phyloP scores from a whole-genome alignment of 2,329 filamentous ascomycete species.

The Nemania sp. region DNA sequence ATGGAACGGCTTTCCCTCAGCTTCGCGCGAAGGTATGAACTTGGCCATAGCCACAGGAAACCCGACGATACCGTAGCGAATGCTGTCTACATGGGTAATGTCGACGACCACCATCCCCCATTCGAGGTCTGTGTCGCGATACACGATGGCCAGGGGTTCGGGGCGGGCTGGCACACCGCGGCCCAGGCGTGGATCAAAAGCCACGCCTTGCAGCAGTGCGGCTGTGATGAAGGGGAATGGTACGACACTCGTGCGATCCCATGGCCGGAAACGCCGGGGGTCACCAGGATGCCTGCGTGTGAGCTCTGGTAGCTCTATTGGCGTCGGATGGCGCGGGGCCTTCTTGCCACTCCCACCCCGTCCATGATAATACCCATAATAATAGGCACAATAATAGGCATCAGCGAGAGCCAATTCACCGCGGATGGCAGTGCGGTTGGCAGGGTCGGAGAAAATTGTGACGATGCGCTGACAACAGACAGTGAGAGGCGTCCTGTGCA shows the following conservation, averaged over 20 bases:
- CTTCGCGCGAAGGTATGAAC: conserved; percentile 16
- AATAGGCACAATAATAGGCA: too few relatives aligned
- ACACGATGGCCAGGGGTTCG: conserved; percentile 29
- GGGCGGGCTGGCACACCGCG: conserved; percentile 10
- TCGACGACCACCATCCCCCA: conserved; percentile 32
- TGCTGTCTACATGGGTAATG: conserved; percentile 23
- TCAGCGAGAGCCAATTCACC: conserved; percentile 26
- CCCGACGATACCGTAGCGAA: conserved; percentile 30
- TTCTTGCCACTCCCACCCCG: not conserved
- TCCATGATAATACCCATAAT: too few relatives aligned
- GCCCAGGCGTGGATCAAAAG: conserved; percentile 14
- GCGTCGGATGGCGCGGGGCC: too few relatives aligned
- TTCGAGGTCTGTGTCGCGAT: conserved; percentile 27
- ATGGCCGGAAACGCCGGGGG: conserved; percentile 9
- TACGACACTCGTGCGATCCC: conserved; percentile 24
- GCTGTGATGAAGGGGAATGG: conserved; percentile 28
- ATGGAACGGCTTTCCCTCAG: not conserved
- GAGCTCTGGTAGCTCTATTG: conserved; percentile 6
- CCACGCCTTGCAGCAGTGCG: conserved; percentile 26
- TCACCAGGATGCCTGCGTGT: not conserved
- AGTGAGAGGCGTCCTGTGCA: conserved; percentile 24
- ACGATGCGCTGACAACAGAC: conserved; percentile 26
- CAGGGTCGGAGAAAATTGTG: conserved; percentile 28
- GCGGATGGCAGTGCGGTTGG: conserved; percentile 24
- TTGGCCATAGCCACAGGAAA: conserved; percentile 23